These are phyloP conservation scores for Zangia roseola DNA, from an alignment of 768 basidiomycete species.

Conservation along the genomic window DNA sequence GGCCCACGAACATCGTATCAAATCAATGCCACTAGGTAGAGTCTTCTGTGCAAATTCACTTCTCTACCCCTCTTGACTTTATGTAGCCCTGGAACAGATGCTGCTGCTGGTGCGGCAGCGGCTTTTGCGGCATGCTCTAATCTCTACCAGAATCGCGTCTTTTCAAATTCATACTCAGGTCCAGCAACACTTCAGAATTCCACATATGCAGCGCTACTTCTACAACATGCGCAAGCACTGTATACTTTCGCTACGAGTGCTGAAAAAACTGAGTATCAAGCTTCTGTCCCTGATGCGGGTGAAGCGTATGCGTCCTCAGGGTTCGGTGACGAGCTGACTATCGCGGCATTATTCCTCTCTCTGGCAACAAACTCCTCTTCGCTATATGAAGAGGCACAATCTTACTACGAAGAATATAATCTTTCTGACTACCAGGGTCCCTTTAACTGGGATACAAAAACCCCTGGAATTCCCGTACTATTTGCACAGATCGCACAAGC, in stretches of 20 bases:
- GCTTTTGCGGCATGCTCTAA: conserved; percentile 87
- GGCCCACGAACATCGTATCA: conserved; percentile 71
- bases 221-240: conserved; percentile 71
- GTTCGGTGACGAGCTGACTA: conserved; percentile 70
- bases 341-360: conserved; percentile 76
- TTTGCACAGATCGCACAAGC: conserved; percentile 71
- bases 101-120: conserved; percentile 77
- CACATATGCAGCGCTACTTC: conserved; percentile 66
- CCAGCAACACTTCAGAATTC: conserved; percentile 70
- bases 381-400: conserved; percentile 61
- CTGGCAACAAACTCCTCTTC: conserved; percentile 62
- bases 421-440: conserved; percentile 53
- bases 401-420: conserved; percentile 55
- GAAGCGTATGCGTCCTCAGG: conserved; percentile 69
- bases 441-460: conserved; percentile 90
- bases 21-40: conserved; percentile 64
- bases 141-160: conserved; percentile 64
- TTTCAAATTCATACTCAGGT: conserved; percentile 52
- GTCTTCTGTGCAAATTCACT: not conserved
- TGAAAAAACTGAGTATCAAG: conserved; percentile 61
- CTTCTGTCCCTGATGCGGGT: conserved; percentile 62
- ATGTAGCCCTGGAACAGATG: conserved; percentile 81
- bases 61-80: not conserved
- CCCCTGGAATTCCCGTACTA: conserved; percentile 71
- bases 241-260: conserved; percentile 77